A percentile compares a stretch with the other conserved stretches of the same genome.
Evolutionary conservation across 169 alveolate genomes (phyloP).

Genomic region (Plasmodium gallinaceum): DNA sequence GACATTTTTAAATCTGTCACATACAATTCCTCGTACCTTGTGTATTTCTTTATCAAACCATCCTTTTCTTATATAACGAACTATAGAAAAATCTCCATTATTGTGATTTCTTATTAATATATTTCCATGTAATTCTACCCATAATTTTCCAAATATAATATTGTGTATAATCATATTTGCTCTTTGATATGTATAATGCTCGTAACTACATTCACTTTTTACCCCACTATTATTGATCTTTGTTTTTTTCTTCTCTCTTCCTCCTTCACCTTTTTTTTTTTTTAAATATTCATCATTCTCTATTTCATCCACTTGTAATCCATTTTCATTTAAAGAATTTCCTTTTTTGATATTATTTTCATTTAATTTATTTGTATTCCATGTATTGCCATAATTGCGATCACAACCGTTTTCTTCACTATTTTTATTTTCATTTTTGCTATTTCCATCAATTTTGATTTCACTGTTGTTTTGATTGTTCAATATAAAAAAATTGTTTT

Average conservation of each 20-base stretch:
- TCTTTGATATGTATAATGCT: conserved; percentile 87
- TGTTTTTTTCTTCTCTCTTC: not conserved
- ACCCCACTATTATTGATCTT: not conserved
- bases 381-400: too few relatives aligned
- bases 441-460: too few relatives aligned
- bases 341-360: too few relatives aligned
- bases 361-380: too few relatives aligned
- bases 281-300: not conserved
- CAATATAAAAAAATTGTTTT: too few relatives aligned
- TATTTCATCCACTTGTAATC: not conserved
- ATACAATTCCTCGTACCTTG: conserved; percentile 83
- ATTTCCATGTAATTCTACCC: conserved; percentile 92
- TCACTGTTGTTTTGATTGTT: too few relatives aligned
- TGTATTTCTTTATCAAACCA: conserved; percentile 89
- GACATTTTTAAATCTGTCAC: conserved; percentile 81
- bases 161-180: conserved; percentile 91
- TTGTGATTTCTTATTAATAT: conserved; percentile 84
- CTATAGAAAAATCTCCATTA: conserved; percentile 88
- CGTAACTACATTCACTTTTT: conserved; percentile 50
- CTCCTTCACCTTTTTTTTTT: not conserved
- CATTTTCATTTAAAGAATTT: not conserved
- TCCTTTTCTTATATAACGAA: conserved; percentile 88
- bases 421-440: too few relatives aligned
- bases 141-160: conserved; percentile 91
- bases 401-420: too few relatives aligned